phyloP scores from a whole-genome alignment of 192 early-diverging fungal species.

The Rhizophagus clarus region DNA sequence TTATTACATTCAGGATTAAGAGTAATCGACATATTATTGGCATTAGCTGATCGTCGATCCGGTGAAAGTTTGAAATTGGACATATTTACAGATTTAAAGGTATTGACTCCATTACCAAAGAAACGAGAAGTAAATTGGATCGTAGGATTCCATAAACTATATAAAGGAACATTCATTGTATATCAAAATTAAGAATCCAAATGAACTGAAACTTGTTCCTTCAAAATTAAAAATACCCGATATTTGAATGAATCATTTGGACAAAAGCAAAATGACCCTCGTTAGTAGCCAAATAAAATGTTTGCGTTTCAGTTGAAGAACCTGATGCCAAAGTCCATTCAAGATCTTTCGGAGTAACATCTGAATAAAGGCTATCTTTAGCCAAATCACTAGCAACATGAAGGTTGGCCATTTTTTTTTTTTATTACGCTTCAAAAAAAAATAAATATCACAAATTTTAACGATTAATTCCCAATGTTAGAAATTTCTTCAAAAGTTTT shows the following conservation, averaged over 20 bases:
- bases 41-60: constrained; percentile 74
- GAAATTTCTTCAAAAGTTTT: too few relatives aligned
- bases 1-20: constrained; percentile 46
- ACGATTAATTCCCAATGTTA: too few relatives aligned
- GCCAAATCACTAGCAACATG: constrained; percentile 22
- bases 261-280: constrained; percentile 80
- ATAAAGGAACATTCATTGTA: background rate
- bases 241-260: constrained; percentile 89
- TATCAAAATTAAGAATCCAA: background rate
- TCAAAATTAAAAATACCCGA: constrained; percentile 53
- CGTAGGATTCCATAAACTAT: constrained; percentile 51
- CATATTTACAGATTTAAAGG: constrained; percentile 72
- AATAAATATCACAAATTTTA: too few relatives aligned
- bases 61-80: constrained; percentile 71
- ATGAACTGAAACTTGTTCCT: background rate
- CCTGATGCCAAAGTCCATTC: constrained; percentile 70
- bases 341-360: constrained; percentile 61
- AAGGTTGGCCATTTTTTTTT: background rate
- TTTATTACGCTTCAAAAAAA: too few relatives aligned
- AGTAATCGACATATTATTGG: constrained; percentile 74
- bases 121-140: constrained; percentile 78
- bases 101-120: constrained; percentile 72
- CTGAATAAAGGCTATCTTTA: constrained; percentile 48
- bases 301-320: constrained; percentile 86
- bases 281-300: constrained; percentile 78